Conservation (phyloP, 192 early-diverging fungal genomes). For the Obelidium mucronatum region DNA sequence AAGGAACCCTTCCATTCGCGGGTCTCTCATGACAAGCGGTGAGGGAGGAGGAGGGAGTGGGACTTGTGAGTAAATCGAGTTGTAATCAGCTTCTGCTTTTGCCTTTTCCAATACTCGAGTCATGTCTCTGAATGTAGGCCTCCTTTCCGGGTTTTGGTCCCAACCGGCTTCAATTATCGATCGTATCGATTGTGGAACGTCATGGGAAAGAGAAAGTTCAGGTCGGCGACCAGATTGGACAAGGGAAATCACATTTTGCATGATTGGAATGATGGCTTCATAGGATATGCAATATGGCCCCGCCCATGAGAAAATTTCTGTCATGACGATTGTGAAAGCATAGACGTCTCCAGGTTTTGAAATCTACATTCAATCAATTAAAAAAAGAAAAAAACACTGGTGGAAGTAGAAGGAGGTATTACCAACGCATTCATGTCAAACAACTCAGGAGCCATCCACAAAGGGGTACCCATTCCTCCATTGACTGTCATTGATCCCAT, state of each 20-base stretch:
- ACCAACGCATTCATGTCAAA: slow-evolving; percentile 38
- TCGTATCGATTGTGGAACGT: slow-evolving; percentile 28
- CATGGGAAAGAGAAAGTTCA: slow-evolving; percentile 22
- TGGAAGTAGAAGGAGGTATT: not conserved
- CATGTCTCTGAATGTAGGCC: slow-evolving; percentile 32
- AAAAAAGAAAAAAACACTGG: not conserved
- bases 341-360: slow-evolving; percentile 35
- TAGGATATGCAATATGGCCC: slow-evolving; percentile 34
- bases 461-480: slow-evolving; percentile 33
- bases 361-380: slow-evolving; percentile 9
- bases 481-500: slow-evolving; percentile 38
- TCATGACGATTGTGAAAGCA: slow-evolving; percentile 35
- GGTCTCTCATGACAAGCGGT: not conserved
- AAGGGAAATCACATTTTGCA: slow-evolving; percentile 31
- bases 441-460: slow-evolving; percentile 37
- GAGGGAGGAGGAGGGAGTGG: slow-evolving; percentile 5
- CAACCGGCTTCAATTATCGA: slow-evolving; percentile 34
- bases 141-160: slow-evolving; percentile 32
- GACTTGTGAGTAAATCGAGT: slow-evolving; percentile 13
- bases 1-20: not conserved
- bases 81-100: slow-evolving; percentile 31
- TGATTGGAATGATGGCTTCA: slow-evolving; percentile 31
- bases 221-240: slow-evolving; percentile 35
- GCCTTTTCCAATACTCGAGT: slow-evolving; percentile 29
- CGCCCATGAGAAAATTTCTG: slow-evolving; percentile 36